These are phyloP conservation scores for Actinomortierella ambigua DNA, from an alignment of 371 early-diverging fungal species.

Conservation along the genomic window DNA sequence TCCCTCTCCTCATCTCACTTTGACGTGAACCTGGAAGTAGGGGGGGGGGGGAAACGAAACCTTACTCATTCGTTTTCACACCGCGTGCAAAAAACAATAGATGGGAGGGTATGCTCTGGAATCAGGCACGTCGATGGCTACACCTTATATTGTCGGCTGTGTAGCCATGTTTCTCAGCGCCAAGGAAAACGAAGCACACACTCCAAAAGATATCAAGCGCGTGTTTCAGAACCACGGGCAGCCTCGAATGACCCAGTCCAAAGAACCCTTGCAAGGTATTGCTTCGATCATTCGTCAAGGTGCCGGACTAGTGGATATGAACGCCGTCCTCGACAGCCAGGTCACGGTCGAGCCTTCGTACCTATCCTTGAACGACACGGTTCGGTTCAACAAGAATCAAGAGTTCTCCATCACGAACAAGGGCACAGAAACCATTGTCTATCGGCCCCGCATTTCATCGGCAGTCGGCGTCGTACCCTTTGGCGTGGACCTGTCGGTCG, in stretches of 20 bases:
- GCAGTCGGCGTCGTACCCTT: conserved; percentile 51
- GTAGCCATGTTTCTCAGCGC: conserved; percentile 64
- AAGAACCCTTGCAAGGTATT: conserved; percentile 29
- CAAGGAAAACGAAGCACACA: conserved; percentile 13
- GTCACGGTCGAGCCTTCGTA: conserved; percentile 61
- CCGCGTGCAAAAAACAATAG: conserved; percentile 2
- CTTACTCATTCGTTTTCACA: background rate
- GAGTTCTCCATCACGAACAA: conserved; percentile 64
- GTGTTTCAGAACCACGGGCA: conserved; percentile 58
- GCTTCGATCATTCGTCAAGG: conserved; percentile 71
- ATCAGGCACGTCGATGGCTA: conserved; percentile 75
- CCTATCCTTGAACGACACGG: conserved; percentile 68
- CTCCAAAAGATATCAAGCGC: conserved; percentile 33
- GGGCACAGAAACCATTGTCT: conserved; percentile 53
- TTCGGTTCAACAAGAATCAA: conserved; percentile 51
- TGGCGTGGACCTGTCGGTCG: conserved; percentile 34
- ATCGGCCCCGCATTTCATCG: conserved; percentile 51
- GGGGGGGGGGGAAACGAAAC: too few relatives aligned
- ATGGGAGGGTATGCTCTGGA: conserved; percentile 62
- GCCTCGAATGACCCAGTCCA: conserved; percentile 47
- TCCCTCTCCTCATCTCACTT: background rate
- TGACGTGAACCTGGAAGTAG: too few relatives aligned
- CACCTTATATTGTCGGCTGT: conserved; percentile 74
- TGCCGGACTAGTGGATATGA: conserved; percentile 73
- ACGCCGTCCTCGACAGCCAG: conserved; percentile 57